These are phyloP conservation scores for Crithidia acanthocephali DNA, from an alignment of 208 protist species.

Conservation along the genomic window DNA sequence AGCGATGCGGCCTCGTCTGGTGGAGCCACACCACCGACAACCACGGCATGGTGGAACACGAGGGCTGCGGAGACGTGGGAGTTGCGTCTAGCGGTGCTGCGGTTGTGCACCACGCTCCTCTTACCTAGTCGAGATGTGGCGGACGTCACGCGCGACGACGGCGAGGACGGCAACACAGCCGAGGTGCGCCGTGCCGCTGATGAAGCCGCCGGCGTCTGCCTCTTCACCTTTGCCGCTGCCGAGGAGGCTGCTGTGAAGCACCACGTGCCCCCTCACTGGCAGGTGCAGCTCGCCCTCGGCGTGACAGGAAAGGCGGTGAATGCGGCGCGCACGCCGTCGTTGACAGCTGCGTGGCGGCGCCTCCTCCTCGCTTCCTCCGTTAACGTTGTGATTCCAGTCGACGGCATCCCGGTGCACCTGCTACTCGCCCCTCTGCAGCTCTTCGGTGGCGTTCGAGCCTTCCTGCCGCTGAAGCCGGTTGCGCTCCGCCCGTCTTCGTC, in stretches of 20 bases:
- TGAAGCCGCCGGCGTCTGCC: constrained; percentile 16
- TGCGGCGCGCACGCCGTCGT: not conserved
- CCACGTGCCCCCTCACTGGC: constrained; percentile 5
- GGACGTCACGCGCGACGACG: not conserved
- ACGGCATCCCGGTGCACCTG: not conserved
- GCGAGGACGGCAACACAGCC: not conserved
- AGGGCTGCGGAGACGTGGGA: constrained; percentile 35
- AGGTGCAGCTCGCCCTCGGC: constrained; percentile 27
- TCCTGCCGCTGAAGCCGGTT: not conserved
- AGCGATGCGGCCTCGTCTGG: not conserved
- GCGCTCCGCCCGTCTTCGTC: not conserved
- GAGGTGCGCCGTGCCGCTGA: constrained; percentile 5
- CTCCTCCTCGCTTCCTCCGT: constrained; percentile 5
- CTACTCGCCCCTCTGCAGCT: not conserved
- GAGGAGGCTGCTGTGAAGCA: not conserved
- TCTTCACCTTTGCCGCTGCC: constrained; percentile 12
- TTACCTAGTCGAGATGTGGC: not conserved
- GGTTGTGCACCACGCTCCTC: constrained; percentile 19
- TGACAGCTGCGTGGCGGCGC: constrained; percentile 17
- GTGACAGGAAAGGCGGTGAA: not conserved
- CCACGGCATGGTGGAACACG: constrained; percentile 22
- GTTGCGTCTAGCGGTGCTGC: constrained; percentile 31
- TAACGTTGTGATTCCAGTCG: not conserved
- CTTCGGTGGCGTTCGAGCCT: not conserved
- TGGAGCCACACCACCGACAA: too few relatives aligned